Base-by-base conservation (phyloP, 2,329 filamentous ascomycete species). In the Cadophora sp. region DNA sequence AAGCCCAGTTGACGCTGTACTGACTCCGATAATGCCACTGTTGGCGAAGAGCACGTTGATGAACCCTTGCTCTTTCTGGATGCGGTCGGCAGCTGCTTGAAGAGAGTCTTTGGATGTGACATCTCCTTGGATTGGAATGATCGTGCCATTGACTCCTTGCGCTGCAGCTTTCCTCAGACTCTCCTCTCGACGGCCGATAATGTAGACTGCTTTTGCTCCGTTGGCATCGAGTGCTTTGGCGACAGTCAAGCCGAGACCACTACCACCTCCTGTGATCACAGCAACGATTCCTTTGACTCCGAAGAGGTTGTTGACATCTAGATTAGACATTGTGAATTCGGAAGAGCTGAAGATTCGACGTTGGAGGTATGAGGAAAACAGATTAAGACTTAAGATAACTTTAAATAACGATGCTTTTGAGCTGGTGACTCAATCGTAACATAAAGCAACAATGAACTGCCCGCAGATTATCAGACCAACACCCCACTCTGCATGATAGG, bases 21-120 rank as follows among this genome's bases (percentile, higher is more conserved):
- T 47, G 6, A 62, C 51, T 6, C 86, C 86, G 0, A 80, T 72
- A 39, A 89, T 83, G 0, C 89, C 89, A 2, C 89, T 87, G 70
- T 85, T 85, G 73, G 83, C 84, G 74, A 87, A 80, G 13, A 90
- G 79, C 45, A 91, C 83, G 69, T 89, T 86, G 70, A 92, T 82
- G 73, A 85, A 82, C 58, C 84, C 83, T 69, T 88, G 84, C 51
- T 85, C 84, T 51, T 80, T 79, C 3, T 82, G 77, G 59, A 91
- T 79, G 55, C 85, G 80, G 7, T 87, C 75, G 18, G 86, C 85
- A 3, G 89, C 80, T 1, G 81, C 80, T 66, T 85, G 79, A 20
- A 92, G 84, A 11, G 88, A 86, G 2, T 82, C 80, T 76, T 91
- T 91, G 48, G 84, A 84, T 1, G 84, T 86, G 0, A 91, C 83